Base-by-base conservation (phyloP, 1,284 basidiomycete genomes). In the Pisolithus thermaeus region DNA sequence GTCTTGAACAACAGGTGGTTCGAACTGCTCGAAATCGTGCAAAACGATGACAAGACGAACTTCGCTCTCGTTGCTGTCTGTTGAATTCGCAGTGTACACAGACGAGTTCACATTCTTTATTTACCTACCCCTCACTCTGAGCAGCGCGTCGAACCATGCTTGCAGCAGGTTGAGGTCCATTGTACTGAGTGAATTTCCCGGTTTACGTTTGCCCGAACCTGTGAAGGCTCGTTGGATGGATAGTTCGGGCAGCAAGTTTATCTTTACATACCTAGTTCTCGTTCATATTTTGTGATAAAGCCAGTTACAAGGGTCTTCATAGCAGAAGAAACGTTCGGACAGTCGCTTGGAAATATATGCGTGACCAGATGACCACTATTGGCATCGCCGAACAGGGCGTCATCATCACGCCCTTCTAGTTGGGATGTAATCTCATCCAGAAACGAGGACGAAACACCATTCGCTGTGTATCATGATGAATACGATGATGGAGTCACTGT, bases 21-120 rank as follows among this genome's bases (percentile, higher is more conserved):
- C 83, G 46, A 84, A 78, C 60, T 81, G 79, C 59, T 90, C 86
- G 56, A 90, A 86, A 47, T 84, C 80, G 52, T 85, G 82, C 18
- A 89, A 60, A 11, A 87, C 60, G 6, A 84, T 69, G 14, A 81
- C 72, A 2, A 89, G 72, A 38, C 73, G 67, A 11, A 47, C 55
- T 11, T 52, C 46, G 4, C 54, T 23, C 12, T 47, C 38, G 38
- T 55, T 50, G 39, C 56, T 49, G 2, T 41, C 63, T 68, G 37
- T 52, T 54, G 53, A 50, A 22, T 28, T 32, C 4, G 28, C 54
- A 20, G 44, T 62, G 40, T 7, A 37, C 20, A 30, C 16, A 27
- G 16, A 48, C 43, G n/a, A 47, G 16, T 7, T 20, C 43, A 14
- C 47, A 45, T 7, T 8, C 16, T 9, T 9, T 38, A 9, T 46